Percentiles rank a stretch among this genome's conserved stretches.
Conservation (phyloP, 2,329 filamentous ascomycete species). For the Alternaria arborescens region DNA sequence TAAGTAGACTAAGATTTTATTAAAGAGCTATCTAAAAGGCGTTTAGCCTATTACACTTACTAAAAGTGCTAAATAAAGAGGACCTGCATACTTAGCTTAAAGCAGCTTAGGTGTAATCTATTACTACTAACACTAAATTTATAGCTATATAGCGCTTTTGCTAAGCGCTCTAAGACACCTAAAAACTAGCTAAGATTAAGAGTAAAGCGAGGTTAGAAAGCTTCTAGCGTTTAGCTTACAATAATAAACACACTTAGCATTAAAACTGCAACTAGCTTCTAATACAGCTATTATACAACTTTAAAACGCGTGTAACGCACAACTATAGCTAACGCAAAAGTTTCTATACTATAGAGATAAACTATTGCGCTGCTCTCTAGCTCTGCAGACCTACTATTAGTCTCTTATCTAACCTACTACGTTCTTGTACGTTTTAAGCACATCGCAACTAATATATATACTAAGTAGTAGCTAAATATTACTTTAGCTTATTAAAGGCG, state of each 20-base stretch:
- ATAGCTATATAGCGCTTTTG: constrained; percentile 1
- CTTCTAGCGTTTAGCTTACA: too few species aligned
- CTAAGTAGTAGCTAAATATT: neutral
- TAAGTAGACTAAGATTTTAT: too few species aligned
- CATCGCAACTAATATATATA: neutral
- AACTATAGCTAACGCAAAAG: neutral
- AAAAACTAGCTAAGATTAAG: constrained; percentile 7
- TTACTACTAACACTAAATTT: neutral
- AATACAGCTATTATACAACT: neutral
- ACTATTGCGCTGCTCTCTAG: neutral
- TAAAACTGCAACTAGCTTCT: neutral
- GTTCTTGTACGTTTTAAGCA: neutral
- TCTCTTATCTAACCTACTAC: neutral
- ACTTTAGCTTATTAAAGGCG: neutral
- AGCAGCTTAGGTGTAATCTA: too few species aligned
- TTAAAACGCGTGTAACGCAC: neutral
- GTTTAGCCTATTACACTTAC: too few species aligned
- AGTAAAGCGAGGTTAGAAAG: constrained; percentile 1
- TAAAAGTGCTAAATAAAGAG: neutral
- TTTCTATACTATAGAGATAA: neutral
- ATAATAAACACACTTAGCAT: constrained; percentile 11
- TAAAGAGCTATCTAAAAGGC: too few species aligned
- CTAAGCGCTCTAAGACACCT: constrained; percentile 8
- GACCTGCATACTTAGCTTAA: neutral
- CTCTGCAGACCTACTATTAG: neutral